phyloP scores from a whole-genome alignment of 1,139 yeast genomes.

The Yamadazyma songkhlaensis region DNA sequence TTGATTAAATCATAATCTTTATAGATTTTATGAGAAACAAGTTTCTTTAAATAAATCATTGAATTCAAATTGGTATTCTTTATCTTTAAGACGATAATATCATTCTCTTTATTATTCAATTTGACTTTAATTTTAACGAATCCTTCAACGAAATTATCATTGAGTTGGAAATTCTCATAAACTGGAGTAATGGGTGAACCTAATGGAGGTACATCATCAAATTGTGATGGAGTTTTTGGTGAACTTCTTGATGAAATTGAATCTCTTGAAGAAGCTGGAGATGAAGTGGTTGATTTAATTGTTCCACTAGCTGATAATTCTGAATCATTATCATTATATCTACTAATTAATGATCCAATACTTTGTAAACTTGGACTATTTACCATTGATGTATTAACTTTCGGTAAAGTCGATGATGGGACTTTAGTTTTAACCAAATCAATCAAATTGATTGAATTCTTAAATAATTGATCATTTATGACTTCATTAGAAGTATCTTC shows the following conservation, averaged over 20 bases:
- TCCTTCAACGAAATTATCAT: constrained; percentile 11
- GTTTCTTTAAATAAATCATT: constrained; percentile 28
- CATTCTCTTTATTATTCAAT: constrained; percentile 30
- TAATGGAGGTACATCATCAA: constrained; percentile 7
- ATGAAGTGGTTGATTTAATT: constrained; percentile 11
- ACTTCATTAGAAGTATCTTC: constrained; percentile 13
- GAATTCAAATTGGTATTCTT: constrained; percentile 25
- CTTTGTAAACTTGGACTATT: constrained; percentile 20
- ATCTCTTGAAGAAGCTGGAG: too few species aligned
- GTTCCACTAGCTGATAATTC: constrained; percentile 9
- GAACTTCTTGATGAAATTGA: constrained; percentile 2
- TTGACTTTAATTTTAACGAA: constrained; percentile 30
- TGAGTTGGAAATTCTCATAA: background rate
- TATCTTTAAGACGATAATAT: constrained; percentile 30
- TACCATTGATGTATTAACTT: background rate
- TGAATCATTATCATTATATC: constrained; percentile 9
- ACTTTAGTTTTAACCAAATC: constrained; percentile 13
- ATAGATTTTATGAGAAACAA: constrained; percentile 32
- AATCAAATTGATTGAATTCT: constrained; percentile 24
- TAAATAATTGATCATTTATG: constrained; percentile 21
- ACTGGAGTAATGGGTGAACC: constrained; percentile 22
- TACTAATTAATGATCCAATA: constrained; percentile 24
- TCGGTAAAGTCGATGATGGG: constrained; percentile 29
- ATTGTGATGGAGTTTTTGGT: constrained; percentile 11
- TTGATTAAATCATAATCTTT: constrained; percentile 29